Evolutionary conservation across 2,329 filamentous ascomycete genomes (phyloP).

Genomic region (Biscogniauxia sp.): DNA sequence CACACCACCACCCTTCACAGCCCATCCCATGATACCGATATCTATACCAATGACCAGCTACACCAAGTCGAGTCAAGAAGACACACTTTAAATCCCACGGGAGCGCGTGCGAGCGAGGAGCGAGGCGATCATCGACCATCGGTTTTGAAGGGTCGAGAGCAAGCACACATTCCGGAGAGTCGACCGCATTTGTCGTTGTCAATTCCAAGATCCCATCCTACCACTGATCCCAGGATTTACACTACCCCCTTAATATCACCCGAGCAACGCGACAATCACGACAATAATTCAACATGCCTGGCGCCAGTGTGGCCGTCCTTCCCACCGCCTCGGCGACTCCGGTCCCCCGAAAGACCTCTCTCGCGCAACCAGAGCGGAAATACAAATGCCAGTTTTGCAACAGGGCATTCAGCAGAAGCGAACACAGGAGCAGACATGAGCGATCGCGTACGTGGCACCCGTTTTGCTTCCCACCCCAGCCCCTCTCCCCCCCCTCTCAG

Average conservation of each 20-base stretch:
- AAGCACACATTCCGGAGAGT: constrained; percentile 27
- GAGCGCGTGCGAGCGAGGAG: constrained; percentile 61
- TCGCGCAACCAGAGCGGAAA: constrained; percentile 83
- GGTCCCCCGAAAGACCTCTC: constrained; percentile 70
- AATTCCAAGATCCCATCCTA: constrained; percentile 15
- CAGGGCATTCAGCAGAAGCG: constrained; percentile 93
- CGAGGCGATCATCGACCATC: constrained; percentile 59
- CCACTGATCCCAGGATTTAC: constrained; percentile 16
- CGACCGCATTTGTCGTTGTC: constrained; percentile 25
- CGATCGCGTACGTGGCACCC: constrained; percentile 80
- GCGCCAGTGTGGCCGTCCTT: constrained; percentile 65
- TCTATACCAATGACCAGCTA: constrained; percentile 52
- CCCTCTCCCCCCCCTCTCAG: constrained; percentile 13
- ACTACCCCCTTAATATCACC: constrained; percentile 12
- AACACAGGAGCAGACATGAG: constrained; percentile 95
- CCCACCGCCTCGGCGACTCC: constrained; percentile 64
- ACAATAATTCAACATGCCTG: constrained; percentile 59
- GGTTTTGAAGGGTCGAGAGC: constrained; percentile 40
- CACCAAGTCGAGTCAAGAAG: constrained; percentile 50
- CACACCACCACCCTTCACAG: constrained; percentile 37
- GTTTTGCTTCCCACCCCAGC: constrained; percentile 11
- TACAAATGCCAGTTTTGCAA: constrained; percentile 99
- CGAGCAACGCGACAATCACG: constrained; percentile 28
- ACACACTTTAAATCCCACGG: constrained; percentile 72
- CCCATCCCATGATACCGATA: constrained; percentile 55